Evolutionary conservation across 768 basidiomycete genomes (phyloP).

Genomic region (Termitomyces heimii): DNA sequence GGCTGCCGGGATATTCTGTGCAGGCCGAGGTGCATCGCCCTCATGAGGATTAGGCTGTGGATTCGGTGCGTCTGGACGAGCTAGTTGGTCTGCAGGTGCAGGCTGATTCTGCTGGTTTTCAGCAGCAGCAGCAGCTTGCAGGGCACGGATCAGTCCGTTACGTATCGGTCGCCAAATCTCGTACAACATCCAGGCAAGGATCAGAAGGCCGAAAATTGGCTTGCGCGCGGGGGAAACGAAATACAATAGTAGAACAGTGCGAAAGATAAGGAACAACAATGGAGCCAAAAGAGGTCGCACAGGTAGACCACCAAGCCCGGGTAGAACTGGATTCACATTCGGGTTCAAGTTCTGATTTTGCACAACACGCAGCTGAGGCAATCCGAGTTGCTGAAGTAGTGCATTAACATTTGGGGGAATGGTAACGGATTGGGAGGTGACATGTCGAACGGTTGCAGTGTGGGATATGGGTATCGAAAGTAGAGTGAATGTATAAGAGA

Average conservation of each 20-base stretch:
- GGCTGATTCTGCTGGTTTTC: conserved; percentile 21
- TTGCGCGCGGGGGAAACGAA: conserved; percentile 74
- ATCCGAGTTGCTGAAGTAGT: conserved; percentile 59
- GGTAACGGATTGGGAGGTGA: conserved; percentile 22
- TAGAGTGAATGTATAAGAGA: conserved; percentile 52
- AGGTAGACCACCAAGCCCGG: conserved; percentile 51
- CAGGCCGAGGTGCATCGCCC: conserved; percentile 13
- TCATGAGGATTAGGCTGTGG: conserved; percentile 12
- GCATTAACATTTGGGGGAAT: conserved; percentile 50
- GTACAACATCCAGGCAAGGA: conserved; percentile 66
- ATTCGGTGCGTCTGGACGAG: conserved; percentile 5
- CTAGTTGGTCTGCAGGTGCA: conserved; percentile 6
- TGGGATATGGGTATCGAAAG: conserved; percentile 28
- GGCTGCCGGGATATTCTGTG: conserved; percentile 15
- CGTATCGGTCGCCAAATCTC: conserved; percentile 72
- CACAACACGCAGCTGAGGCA: conserved; percentile 42
- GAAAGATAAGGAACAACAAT: conserved; percentile 58
- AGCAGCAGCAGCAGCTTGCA: conserved; percentile 28
- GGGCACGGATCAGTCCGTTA: conserved; percentile 30
- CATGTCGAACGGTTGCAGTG: conserved; percentile 15
- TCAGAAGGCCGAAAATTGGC: conserved; percentile 60
- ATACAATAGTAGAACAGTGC: conserved; percentile 64
- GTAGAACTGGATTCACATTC: conserved; percentile 26
- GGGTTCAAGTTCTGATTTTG: conserved; percentile 26
- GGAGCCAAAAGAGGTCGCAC: conserved; percentile 66